phyloP scores from a whole-genome alignment of 192 early-diverging fungal genomes.

The Coemansia reversa region DNA sequence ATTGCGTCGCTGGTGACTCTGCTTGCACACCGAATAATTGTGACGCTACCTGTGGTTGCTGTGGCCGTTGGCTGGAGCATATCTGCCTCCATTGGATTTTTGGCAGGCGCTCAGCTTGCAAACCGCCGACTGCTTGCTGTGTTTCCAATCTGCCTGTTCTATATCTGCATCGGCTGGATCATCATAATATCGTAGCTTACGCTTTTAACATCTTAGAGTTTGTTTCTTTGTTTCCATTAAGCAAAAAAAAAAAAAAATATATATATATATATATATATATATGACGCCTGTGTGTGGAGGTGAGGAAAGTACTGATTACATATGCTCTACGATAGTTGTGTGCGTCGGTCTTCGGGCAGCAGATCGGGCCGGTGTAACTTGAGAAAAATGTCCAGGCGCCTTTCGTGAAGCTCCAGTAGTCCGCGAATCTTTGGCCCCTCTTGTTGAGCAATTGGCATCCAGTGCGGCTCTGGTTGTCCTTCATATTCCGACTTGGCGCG shows the following conservation, averaged over 20 bases:
- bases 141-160: conserved; percentile 95
- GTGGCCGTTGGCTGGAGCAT: conserved; percentile 85
- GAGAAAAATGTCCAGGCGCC: conserved; percentile 31
- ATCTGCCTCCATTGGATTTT: conserved; percentile 89
- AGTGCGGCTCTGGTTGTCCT: not conserved
- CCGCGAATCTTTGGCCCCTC: conserved; percentile 17
- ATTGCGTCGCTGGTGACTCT: conserved; percentile 73
- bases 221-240: conserved; percentile 2
- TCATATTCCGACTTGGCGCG: conserved; percentile 18
- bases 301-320: not conserved
- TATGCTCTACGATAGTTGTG: not conserved
- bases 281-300: not conserved
- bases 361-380: conserved; percentile 29
- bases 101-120: conserved; percentile 81
- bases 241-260: no score
- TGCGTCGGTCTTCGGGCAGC: conserved; percentile 12
- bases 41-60: conserved; percentile 71
- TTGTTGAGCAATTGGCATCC: conserved; percentile 25
- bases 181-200: conserved; percentile 68
- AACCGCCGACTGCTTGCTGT: conserved; percentile 84
- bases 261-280: no score
- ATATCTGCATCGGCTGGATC: conserved; percentile 94
- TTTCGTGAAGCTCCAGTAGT: conserved; percentile 32
- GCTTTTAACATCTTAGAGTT: not conserved
- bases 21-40: conserved; percentile 63